phyloP scores from a whole-genome alignment of 306 rosid genomes.

The Cicer chorassanicum region DNA sequence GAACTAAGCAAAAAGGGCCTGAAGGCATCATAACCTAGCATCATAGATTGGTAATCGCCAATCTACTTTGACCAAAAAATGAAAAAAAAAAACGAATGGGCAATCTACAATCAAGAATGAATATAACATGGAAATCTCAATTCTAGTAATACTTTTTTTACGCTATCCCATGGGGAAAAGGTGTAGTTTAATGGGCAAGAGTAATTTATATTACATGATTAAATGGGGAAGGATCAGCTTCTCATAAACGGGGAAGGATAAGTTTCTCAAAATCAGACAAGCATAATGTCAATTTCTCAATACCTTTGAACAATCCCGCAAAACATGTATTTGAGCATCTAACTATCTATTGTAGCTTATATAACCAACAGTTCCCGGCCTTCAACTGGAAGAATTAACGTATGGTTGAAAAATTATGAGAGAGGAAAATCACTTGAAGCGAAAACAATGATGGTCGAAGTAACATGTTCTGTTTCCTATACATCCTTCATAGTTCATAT shows the following conservation, averaged over 20 bases:
- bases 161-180: slow-evolving; percentile 27
- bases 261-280: slow-evolving; percentile 39
- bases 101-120: slow-evolving; percentile 11
- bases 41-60: too few species aligned
- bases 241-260: slow-evolving; percentile 30
- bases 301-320: slow-evolving; percentile 37
- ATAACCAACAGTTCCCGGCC: slow-evolving; percentile 28
- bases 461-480: slow-evolving; percentile 35
- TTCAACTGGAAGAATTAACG: slow-evolving; percentile 41
- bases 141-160: neutral
- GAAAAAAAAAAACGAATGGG: neutral
- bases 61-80: too few species aligned
- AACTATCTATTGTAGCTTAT: slow-evolving; percentile 39
- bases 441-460: slow-evolving; percentile 31
- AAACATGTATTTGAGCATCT: slow-evolving; percentile 32
- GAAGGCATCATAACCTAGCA: neutral
- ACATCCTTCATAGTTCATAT: neutral
- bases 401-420: slow-evolving; percentile 36
- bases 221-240: slow-evolving; percentile 5
- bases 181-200: slow-evolving; percentile 6
- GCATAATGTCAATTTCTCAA: slow-evolving; percentile 29
- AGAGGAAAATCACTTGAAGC: slow-evolving; percentile 37
- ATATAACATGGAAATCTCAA: slow-evolving; percentile 17
- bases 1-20: neutral
- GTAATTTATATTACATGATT: slow-evolving; percentile 44